phyloP scores from a whole-genome alignment of 2,329 filamentous ascomycete species.

The Helicocarpus griseus region DNA sequence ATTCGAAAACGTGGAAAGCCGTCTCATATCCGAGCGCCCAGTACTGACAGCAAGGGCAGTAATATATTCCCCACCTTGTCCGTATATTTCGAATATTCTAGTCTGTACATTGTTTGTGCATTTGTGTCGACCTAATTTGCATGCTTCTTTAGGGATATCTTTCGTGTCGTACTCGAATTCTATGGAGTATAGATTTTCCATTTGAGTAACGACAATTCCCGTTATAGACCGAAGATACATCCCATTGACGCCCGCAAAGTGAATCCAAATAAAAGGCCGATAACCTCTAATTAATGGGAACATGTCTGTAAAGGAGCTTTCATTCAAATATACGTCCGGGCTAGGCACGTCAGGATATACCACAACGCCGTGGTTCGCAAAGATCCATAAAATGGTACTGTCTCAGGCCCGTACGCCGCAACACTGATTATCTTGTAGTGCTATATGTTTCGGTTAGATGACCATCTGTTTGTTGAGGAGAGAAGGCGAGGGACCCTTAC shows the following conservation, averaged over 20 bases:
- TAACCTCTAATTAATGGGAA: not conserved
- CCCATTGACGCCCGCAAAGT: not conserved
- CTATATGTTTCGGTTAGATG: not conserved
- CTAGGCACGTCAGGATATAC: not conserved
- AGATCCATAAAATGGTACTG: not conserved
- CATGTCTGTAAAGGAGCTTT: not conserved
- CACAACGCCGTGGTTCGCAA: not conserved
- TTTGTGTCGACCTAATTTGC: not conserved
- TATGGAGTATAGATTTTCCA: not conserved
- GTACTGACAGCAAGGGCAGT: not conserved
- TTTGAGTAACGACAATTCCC: not conserved
- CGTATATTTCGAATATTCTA: not conserved
- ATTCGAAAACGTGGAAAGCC: not conserved
- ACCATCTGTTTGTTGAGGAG: not conserved
- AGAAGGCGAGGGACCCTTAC: not conserved
- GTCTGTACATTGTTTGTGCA: not conserved
- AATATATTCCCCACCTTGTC: not conserved
- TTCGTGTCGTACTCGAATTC: conserved; percentile 1
- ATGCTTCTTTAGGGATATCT: not conserved
- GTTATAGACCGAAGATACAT: not conserved
- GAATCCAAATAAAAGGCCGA: not conserved
- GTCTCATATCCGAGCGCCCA: not conserved
- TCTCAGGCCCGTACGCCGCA: not conserved
- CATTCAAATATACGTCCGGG: not conserved
- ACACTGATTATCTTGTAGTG: not conserved